Base-by-base conservation (phyloP, 306 rosid genomes). In the Cicer yamashitae region DNA sequence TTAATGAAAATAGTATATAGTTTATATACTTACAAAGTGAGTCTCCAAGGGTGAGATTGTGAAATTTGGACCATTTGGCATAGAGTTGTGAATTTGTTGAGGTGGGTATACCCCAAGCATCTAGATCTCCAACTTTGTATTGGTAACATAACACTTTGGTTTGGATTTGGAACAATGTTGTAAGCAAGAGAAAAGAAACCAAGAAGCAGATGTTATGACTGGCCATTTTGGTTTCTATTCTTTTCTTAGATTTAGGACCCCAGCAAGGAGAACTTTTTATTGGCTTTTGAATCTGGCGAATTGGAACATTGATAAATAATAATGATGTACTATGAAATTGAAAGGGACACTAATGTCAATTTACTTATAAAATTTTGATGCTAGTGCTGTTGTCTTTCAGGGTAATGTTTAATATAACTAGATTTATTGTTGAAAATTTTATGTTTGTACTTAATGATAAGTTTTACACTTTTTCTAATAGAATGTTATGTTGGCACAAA, bases 101-200 rank as follows among this genome's bases (percentile, higher is more conserved):
- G 60, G 91, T 66, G 79, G 99, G 99, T 25, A 88, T 46, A 3
- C 91, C 96, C 99, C 98, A 94, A 60, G 90, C 44, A 79, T 85
- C 88, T 74, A 94, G 87, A 84, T 94, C 99, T 86, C 99, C 99
- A 73, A 94, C 99, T 82, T 90, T 90, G 91, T 87, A 87, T 41
- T 86, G 88, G 43, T 46, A 88, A 82, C 85, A 83, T 3, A 75
- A n/a, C 1, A 89, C 96, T 70, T 62, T 64, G 81, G 87, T 79
- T 76, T 84, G 87, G 65, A 88, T 54, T 65, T 82, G 64, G 44
- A 88, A 2, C 37, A 85, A 52, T 8, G 74, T 11, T 4, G 89
- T 79, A 1, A 66, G 53, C 17, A 89, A 61, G n/a, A 83, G 79
- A 75, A 73, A 15, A 43, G 76, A 17, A 44, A 74, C 80, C 74